These are phyloP conservation scores for Clonostachys rosea DNA, from an alignment of 2,329 filamentous ascomycete genomes.

Conservation along the genomic window DNA sequence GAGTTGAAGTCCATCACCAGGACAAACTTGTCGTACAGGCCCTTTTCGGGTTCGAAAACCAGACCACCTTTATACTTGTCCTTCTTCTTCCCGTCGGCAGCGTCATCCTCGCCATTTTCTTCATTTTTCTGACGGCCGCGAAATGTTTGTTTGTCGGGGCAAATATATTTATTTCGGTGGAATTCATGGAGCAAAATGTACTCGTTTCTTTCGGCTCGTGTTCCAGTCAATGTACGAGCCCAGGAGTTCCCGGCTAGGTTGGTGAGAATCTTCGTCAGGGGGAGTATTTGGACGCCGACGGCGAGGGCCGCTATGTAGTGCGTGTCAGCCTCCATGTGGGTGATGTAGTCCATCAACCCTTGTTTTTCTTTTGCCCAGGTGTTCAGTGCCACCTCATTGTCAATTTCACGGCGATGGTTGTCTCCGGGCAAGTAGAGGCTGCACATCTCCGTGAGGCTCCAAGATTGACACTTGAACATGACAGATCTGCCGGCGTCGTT, in stretches of 20 bases:
- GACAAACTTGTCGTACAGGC: conserved; percentile 96
- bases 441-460: conserved; percentile 98
- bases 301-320: conserved; percentile 93
- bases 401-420: conserved; percentile 74
- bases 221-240: conserved; percentile 93
- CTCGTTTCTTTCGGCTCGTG: conserved; percentile 94
- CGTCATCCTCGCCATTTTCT: conserved; percentile 66
- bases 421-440: conserved; percentile 76
- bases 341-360: conserved; percentile 88
- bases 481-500: conserved; percentile 97
- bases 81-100: conserved; percentile 80
- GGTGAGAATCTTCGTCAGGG: conserved; percentile 90
- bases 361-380: conserved; percentile 75
- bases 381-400: conserved; percentile 82
- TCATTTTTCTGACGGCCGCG: conserved; percentile 69
- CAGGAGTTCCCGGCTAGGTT: conserved; percentile 97
- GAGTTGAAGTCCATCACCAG: conserved; percentile 99
- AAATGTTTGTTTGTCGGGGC: conserved; percentile 87
- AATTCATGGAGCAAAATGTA: conserved; percentile 99
- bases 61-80: conserved; percentile 99
- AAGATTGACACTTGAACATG: conserved; percentile 96
- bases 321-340: conserved; percentile 91
- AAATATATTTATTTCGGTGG: conserved; percentile 94
- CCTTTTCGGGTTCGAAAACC: conserved; percentile 96
- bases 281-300: conserved; percentile 84